phyloP scores from a whole-genome alignment of 2,329 filamentous ascomycete genomes.

The Akanthomyces muscarius region DNA sequence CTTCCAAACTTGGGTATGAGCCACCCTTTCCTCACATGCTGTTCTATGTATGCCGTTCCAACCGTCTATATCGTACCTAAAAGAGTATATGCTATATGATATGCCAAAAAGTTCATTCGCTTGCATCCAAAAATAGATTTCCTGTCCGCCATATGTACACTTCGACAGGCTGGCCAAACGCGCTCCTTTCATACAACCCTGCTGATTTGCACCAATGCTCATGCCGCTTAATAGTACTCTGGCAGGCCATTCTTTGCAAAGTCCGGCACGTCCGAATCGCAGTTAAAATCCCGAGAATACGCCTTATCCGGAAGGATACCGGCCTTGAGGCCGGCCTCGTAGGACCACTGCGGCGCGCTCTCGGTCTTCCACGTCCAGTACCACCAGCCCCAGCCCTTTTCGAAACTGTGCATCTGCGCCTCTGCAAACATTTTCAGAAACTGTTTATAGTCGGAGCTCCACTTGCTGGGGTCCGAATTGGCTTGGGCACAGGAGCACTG shows the following conservation, averaged over 20 bases:
- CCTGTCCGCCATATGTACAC: conserved; percentile 12
- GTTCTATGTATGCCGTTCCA: not conserved
- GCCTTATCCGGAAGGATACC: conserved; percentile 77
- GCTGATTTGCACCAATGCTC: not conserved
- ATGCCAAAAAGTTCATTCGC: conserved; percentile 3
- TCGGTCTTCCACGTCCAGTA: conserved; percentile 99
- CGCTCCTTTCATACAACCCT: not conserved
- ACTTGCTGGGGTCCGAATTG: conserved; percentile 67
- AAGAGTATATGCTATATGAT: not conserved
- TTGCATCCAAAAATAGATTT: not conserved
- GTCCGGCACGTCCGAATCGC: conserved; percentile 52
- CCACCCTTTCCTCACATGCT: not conserved
- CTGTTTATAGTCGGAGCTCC: conserved; percentile 71
- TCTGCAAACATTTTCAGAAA: conserved; percentile 89
- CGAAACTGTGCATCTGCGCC: conserved; percentile 93
- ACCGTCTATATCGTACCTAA: conserved; percentile 1
- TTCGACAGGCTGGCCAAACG: not conserved
- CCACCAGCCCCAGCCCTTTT: conserved; percentile 94
- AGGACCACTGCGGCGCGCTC: conserved; percentile 83
- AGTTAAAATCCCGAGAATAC: conserved; percentile 67
- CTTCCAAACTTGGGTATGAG: not conserved
- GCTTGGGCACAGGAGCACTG: conserved; percentile 71
- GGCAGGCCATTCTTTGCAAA: conserved; percentile 44
- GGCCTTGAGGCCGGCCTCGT: conserved; percentile 70
- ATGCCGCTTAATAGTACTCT: conserved; percentile 42